phyloP scores from a whole-genome alignment of 208 protist genomes.

The Novymonas esmeraldas region DNA sequence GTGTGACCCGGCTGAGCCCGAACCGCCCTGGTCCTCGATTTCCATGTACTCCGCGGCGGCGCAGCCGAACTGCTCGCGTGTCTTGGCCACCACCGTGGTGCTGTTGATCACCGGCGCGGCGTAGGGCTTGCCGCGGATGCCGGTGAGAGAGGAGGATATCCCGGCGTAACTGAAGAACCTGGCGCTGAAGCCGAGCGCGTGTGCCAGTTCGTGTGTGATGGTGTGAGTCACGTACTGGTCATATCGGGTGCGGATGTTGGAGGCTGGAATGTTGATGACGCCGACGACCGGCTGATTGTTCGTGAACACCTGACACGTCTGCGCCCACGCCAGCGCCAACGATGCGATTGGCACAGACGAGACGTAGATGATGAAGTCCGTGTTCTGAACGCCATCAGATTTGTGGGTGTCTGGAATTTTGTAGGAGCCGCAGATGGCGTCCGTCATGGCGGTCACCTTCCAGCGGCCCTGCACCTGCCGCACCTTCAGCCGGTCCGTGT shows the following conservation, averaged over 20 bases:
- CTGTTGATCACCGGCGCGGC: slow-evolving; percentile 34
- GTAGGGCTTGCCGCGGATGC: slow-evolving; percentile 41
- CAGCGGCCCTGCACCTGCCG: slow-evolving; percentile 11
- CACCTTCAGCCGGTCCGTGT: slow-evolving; percentile 56
- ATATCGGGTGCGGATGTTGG: slow-evolving; percentile 8
- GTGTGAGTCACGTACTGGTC: slow-evolving; percentile 6
- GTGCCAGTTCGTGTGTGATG: slow-evolving; percentile 73
- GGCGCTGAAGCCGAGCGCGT: slow-evolving; percentile 78
- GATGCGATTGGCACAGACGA: slow-evolving; percentile 21
- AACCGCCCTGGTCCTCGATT: slow-evolving; percentile 67
- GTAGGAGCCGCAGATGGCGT: neutral
- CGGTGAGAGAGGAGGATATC: slow-evolving; percentile 6
- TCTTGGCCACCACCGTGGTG: slow-evolving; percentile 30
- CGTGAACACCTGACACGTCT: slow-evolving; percentile 29
- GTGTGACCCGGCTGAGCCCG: slow-evolving; percentile 73
- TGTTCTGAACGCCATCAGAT: slow-evolving; percentile 30
- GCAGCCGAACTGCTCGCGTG: slow-evolving; percentile 74
- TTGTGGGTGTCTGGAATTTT: slow-evolving; percentile 22
- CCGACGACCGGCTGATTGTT: slow-evolving; percentile 32
- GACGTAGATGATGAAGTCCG: slow-evolving; percentile 68
- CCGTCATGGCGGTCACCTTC: slow-evolving; percentile 13
- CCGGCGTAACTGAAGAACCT: slow-evolving; percentile 13
- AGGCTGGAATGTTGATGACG: slow-evolving; percentile 48
- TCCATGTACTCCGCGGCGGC: slow-evolving; percentile 50
- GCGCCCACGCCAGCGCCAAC: slow-evolving; percentile 37